Base-by-base conservation (phyloP, 2,329 filamentous ascomycete species). In the Paracamarosporium sp. region DNA sequence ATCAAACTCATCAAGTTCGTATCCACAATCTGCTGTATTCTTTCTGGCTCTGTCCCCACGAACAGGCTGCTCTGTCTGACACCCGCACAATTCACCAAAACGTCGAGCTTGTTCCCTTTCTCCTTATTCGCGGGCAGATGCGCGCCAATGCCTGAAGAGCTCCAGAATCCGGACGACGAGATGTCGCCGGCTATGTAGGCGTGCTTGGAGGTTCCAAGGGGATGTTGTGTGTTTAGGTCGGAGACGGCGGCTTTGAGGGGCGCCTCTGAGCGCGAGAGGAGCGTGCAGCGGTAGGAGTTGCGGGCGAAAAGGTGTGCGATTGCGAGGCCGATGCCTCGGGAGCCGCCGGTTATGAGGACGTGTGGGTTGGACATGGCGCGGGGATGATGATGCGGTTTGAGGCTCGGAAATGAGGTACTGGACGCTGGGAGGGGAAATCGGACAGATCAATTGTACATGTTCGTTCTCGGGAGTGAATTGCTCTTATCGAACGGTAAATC, bases 11-110 rank as follows among this genome's bases (percentile, higher is more conserved):
- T 79, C 1, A 96, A 82, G 73, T 97, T 97, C 36, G 86, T 90
- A 50, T 85, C 79, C 5, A 96, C 68, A 6, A 92, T 80, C 1
- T 79, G 65, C 1, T 85, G 79, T 22, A 92, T 80, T 2, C 83
- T 79, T 0, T 78, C 72, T 0, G 83, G 70, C 0, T 76, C 67
- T 1, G 85, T 86, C 9, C 82, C 79, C 43, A 86, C 78, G n/a
- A 95, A 82, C 1, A 92, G 79, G 0, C 82, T 85, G 12, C 82
- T 83, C 64, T 92, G 87, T 0, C 88, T 82, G 22, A 93, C 81
- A 9, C 92, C 93, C 0, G 92, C 92, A 25, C 90, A 90, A 70
- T 96, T 96, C 62, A 96, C 83, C 1, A 96, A 83, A 28, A 94
- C 67, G 35, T 76, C 71, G 12, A 75, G 65, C 5, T 24, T 35